Conservation (phyloP, 225 moss, liverwort and hornwort genomes). For the Antitrichia curtipendula region DNA sequence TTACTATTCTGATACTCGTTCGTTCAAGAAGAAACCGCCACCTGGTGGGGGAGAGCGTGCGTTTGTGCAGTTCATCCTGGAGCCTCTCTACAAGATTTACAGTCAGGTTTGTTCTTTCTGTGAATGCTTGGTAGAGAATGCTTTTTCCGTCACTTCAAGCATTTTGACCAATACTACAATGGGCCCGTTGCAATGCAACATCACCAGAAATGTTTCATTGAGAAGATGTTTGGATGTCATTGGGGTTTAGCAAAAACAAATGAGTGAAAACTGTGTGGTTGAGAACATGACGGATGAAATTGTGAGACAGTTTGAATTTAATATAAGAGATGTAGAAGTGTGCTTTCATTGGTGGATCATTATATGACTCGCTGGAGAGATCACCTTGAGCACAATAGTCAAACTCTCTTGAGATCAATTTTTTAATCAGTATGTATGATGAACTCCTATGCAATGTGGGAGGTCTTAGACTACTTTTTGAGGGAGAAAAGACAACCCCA, state of each 20-base stretch:
- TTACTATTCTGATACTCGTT: slow-evolving; percentile 63
- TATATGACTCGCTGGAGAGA: neutral
- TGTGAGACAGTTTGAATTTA: neutral
- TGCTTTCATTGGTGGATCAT: neutral
- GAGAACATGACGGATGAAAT: neutral
- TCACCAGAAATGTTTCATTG: no score
- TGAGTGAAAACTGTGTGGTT: neutral
- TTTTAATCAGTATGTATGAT: neutral
- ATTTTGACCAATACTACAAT: neutral
- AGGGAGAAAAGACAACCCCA: neutral
- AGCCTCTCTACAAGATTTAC: slow-evolving; percentile 90
- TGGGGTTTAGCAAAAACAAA: neutral
- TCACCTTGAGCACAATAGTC: neutral
- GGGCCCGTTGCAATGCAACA: neutral
- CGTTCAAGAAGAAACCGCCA: slow-evolving; percentile 66
- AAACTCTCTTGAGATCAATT: neutral
- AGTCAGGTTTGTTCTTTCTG: slow-evolving; percentile 46
- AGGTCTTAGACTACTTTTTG: no score
- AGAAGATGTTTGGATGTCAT: neutral
- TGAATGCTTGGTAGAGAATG: neutral
- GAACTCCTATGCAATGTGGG: neutral
- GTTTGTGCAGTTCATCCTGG: slow-evolving; percentile 93
- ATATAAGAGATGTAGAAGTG: neutral
- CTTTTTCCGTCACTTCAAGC: neutral
- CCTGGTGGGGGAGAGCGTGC: slow-evolving; percentile 83